phyloP scores from a whole-genome alignment of 768 basidiomycete genomes.

The Phallus indusiatus region DNA sequence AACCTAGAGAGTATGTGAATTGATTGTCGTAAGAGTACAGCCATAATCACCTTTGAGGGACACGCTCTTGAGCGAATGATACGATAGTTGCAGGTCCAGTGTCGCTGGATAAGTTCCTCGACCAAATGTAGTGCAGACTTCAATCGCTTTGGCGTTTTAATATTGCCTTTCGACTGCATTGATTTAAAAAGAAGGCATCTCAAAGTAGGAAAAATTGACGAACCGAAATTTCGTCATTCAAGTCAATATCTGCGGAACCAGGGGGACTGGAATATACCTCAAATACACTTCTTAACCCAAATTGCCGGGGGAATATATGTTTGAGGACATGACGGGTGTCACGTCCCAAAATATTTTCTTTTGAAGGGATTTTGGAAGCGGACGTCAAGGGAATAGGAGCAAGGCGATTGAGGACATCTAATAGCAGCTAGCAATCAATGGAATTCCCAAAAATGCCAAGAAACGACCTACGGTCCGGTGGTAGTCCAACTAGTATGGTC shows the following conservation, averaged over 20 bases:
- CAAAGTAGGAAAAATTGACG: background rate
- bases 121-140: constrained; percentile 43
- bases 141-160: constrained; percentile 69
- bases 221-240: background rate
- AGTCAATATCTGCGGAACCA: background rate
- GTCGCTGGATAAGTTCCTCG: constrained; percentile 56
- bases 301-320: constrained; percentile 80
- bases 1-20: background rate
- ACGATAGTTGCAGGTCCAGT: constrained; percentile 61
- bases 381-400: constrained; percentile 27
- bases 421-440: background rate
- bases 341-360: constrained; percentile 28
- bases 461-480: constrained; percentile 46
- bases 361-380: constrained; percentile 30
- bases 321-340: constrained; percentile 60
- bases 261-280: constrained; percentile 12
- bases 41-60: constrained; percentile 55
- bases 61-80: constrained; percentile 57
- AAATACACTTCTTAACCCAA: constrained; percentile 57
- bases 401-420: constrained; percentile 62
- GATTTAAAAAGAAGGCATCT: background rate
- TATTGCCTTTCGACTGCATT: constrained; percentile 30
- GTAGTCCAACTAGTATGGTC: constrained; percentile 52
- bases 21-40: background rate
- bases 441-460: background rate